A percentile compares a stretch with the other conserved stretches of the same genome.
These are phyloP conservation scores for Zasmidium citrigriseum DNA, from an alignment of 2,329 filamentous ascomycete species.

Conservation along the genomic window DNA sequence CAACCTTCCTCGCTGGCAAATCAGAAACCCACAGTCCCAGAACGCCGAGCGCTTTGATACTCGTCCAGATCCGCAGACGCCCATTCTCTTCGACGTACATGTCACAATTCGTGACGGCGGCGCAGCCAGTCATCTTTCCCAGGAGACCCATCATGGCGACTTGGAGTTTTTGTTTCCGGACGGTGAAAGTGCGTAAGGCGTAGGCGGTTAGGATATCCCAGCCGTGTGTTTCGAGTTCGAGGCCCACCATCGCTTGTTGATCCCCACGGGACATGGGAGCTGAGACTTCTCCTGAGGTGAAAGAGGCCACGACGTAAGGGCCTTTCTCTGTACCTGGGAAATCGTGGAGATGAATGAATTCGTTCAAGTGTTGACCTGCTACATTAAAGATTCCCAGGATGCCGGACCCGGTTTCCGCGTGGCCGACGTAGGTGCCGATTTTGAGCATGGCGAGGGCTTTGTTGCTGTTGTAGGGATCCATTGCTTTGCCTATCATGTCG, in stretches of 20 bases:
- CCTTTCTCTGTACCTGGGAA: conserved; percentile 70
- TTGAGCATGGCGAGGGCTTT: conserved; percentile 73
- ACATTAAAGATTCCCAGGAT: conserved; percentile 88
- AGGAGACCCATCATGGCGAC: conserved; percentile 76
- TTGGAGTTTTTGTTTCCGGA: conserved; percentile 44
- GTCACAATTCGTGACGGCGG: conserved; percentile 68
- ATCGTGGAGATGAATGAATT: conserved; percentile 68
- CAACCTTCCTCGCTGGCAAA: conserved; percentile 54
- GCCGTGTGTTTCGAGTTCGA: conserved; percentile 64
- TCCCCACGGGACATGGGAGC: conserved; percentile 42
- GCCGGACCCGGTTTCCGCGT: conserved; percentile 66
- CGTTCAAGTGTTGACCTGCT: conserved; percentile 60
- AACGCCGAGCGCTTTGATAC: conserved; percentile 76
- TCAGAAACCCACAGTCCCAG: conserved; percentile 78
- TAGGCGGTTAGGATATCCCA: conserved; percentile 63
- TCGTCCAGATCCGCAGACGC: conserved; percentile 65
- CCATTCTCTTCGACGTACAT: conserved; percentile 62
- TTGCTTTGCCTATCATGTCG: conserved; percentile 69
- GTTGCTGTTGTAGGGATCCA: conserved; percentile 74
- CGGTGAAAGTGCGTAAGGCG: conserved; percentile 60
- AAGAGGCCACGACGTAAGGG: conserved; percentile 72
- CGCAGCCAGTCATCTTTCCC: conserved; percentile 86
- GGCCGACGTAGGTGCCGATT: conserved; percentile 75
- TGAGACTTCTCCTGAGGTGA: conserved; percentile 66
- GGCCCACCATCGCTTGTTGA: conserved; percentile 54